A percentile compares a stretch with the other conserved stretches of the same genome.
phyloP scores from a whole-genome alignment of 1,284 basidiomycete genomes.

The Rhodotorula sp. region DNA sequence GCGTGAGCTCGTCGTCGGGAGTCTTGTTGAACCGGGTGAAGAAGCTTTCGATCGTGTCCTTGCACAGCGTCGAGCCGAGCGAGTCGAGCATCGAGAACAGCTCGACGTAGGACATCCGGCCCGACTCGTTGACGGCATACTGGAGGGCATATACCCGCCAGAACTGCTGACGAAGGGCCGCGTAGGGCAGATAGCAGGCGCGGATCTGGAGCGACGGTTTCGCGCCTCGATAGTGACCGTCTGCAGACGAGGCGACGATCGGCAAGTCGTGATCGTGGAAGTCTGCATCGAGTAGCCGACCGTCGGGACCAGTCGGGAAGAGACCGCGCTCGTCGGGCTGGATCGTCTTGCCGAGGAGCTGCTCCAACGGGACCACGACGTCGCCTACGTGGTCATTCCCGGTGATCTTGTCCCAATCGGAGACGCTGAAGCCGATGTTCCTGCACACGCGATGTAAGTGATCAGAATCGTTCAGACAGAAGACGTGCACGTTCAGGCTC shows the following conservation, averaged over 20 bases:
- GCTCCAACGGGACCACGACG: constrained; percentile 64
- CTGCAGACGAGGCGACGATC: constrained; percentile 25
- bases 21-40: constrained; percentile 70
- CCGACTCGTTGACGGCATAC: constrained; percentile 86
- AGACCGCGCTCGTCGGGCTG: constrained; percentile 69
- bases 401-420: constrained; percentile 89
- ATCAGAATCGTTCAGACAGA: not conserved
- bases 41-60: constrained; percentile 74
- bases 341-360: constrained; percentile 70
- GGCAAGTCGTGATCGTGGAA: constrained; percentile 53
- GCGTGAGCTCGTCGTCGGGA: constrained; percentile 70
- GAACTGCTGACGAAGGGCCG: constrained; percentile 58
- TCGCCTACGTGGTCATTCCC: constrained; percentile 86
- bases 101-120: constrained; percentile 77
- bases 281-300: constrained; percentile 54
- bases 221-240: constrained; percentile 17
- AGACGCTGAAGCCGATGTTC: constrained; percentile 69
- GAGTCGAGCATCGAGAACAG: constrained; percentile 96
- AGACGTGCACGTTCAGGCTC: too few relatives aligned
- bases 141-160: constrained; percentile 84
- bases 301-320: constrained; percentile 61
- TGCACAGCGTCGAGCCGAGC: constrained; percentile 85
- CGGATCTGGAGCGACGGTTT: constrained; percentile 55
- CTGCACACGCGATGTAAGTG: not conserved
- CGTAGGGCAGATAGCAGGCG: constrained; percentile 94